Evolutionary conservation across 768 basidiomycete species (phyloP).

Genomic region (Stropharia rugosoannulata): DNA sequence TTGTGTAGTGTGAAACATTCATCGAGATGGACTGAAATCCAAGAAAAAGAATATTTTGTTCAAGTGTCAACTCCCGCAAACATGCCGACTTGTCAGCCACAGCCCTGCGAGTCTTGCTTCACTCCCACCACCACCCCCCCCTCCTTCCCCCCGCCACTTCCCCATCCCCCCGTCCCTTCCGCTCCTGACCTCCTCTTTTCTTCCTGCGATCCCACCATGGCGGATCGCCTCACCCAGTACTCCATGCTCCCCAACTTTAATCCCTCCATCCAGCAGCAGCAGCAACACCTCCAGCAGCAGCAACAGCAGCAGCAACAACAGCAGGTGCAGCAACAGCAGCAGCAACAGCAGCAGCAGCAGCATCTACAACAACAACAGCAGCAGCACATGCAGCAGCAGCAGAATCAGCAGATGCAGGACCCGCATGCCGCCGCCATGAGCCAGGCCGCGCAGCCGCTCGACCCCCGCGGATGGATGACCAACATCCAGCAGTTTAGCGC

Average conservation of each 20-base stretch:
- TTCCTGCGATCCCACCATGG: constrained; percentile 43
- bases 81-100: constrained; percentile 46
- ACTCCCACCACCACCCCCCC: constrained; percentile 53
- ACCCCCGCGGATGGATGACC: constrained; percentile 50
- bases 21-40: not conserved
- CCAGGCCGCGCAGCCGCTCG: constrained; percentile 41
- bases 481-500: constrained; percentile 25
- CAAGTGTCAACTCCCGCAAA: constrained; percentile 40
- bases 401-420: constrained; percentile 41
- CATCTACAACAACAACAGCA: constrained; percentile 36
- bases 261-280: constrained; percentile 42
- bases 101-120: constrained; percentile 48
- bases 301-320: constrained; percentile 42
- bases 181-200: constrained; percentile 15
- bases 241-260: constrained; percentile 54
- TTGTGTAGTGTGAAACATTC: constrained; percentile 1
- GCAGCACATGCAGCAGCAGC: constrained; percentile 37
- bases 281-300: constrained; percentile 39
- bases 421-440: constrained; percentile 38
- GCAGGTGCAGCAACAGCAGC: constrained; percentile 41
- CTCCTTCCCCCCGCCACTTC: constrained; percentile 24
- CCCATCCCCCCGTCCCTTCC: constrained; percentile 21
- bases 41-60: constrained; percentile 1
- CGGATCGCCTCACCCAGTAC: constrained; percentile 59
- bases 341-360: constrained; percentile 41